Evolutionary conservation across 106 monocot species (phyloP).

Genomic region (Dendrobium nobile): DNA sequence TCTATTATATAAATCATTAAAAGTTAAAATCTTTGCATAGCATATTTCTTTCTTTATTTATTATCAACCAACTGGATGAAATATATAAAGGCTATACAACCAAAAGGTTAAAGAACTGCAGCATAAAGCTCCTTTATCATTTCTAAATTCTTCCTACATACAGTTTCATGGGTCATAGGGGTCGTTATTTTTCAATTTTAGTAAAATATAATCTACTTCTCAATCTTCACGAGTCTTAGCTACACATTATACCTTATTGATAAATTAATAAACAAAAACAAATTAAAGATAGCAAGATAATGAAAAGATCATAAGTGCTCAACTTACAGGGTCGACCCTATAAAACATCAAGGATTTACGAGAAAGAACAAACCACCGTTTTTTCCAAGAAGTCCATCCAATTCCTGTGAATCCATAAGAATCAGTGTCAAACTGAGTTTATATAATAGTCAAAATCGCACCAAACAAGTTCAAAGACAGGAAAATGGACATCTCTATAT

Average conservation of each 20-base stretch:
- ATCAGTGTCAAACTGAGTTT: not conserved
- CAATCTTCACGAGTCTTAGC: not conserved
- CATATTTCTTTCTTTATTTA: not conserved
- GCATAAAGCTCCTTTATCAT: not conserved
- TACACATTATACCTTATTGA: not conserved
- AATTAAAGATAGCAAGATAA: not conserved
- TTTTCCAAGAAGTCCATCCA: constrained; percentile 13
- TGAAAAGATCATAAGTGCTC: not conserved
- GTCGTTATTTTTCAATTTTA: not conserved
- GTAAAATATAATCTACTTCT: not conserved
- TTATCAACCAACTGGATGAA: not conserved
- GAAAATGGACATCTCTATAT: not conserved
- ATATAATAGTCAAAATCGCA: not conserved
- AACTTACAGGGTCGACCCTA: constrained; percentile 10
- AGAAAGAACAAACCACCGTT: constrained; percentile 15
- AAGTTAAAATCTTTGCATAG: no score
- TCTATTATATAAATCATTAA: no score
- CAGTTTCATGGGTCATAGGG: not conserved
- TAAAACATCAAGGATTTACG: constrained; percentile 7
- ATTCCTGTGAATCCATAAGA: constrained; percentile 3
- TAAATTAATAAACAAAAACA: not conserved
- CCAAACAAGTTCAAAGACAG: not conserved
- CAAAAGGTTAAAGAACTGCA: not conserved
- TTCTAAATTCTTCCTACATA: not conserved
- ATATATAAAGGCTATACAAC: not conserved